phyloP scores from a whole-genome alignment of 768 basidiomycete genomes.

The Ramaria sp. region DNA sequence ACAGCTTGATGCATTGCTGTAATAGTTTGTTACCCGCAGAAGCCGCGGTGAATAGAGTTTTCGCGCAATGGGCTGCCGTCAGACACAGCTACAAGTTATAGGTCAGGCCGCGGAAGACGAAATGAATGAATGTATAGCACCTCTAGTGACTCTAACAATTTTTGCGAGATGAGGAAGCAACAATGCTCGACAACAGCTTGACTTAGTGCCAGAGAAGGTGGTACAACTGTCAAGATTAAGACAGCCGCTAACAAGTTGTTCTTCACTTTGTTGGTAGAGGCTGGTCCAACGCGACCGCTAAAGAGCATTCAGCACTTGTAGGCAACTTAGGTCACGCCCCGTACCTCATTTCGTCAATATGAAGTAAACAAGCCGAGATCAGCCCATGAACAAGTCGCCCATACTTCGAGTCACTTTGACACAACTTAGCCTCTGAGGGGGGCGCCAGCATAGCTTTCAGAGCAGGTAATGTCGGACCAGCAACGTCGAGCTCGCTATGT shows the following conservation, averaged over 20 bases:
- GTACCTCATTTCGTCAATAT: constrained; percentile 89
- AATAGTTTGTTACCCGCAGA: constrained; percentile 54
- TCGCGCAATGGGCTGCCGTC: constrained; percentile 86
- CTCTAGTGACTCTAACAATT: constrained; percentile 58
- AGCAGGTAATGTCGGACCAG: constrained; percentile 68
- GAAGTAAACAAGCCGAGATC: constrained; percentile 73
- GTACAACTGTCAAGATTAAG: constrained; percentile 73
- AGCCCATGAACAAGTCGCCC: constrained; percentile 62
- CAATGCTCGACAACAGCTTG: constrained; percentile 71
- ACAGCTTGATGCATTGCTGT: constrained; percentile 55
- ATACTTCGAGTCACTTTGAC: constrained; percentile 41
- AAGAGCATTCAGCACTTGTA: not conserved
- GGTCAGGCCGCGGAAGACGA: not conserved
- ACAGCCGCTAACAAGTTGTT: constrained; percentile 83
- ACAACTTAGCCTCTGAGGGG: constrained; percentile 25
- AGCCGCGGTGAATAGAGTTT: constrained; percentile 70
- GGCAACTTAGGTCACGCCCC: constrained; percentile 14
- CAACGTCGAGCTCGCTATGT: constrained; percentile 64
- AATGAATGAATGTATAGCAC: constrained; percentile 27
- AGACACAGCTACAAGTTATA: constrained; percentile 45
- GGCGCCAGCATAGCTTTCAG: constrained; percentile 66
- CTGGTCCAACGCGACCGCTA: constrained; percentile 71
- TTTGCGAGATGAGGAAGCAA: constrained; percentile 77
- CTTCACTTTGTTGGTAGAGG: constrained; percentile 76
- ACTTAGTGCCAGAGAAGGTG: constrained; percentile 55